Evolutionary conservation across 805 yeast species (phyloP).

Genomic region (Hanseniaspora taiwanica): DNA sequence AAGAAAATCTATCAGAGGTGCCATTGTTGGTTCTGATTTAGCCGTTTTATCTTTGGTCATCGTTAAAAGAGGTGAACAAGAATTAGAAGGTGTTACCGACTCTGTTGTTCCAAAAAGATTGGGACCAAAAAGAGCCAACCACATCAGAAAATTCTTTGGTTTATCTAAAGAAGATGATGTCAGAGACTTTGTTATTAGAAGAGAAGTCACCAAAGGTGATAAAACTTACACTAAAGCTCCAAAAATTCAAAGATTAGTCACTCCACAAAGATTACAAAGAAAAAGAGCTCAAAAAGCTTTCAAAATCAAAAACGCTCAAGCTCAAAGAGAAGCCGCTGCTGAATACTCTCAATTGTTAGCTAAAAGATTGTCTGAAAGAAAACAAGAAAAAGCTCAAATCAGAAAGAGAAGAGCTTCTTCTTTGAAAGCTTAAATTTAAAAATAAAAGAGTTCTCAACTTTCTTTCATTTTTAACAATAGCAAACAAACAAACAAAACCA

Average conservation of each 20-base stretch:
- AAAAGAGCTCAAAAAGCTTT: conserved; percentile 91
- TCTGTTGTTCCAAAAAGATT: conserved; percentile 93
- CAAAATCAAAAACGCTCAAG: conserved; percentile 94
- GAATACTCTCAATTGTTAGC: conserved; percentile 99
- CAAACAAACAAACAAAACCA: no score
- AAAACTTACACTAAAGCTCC: conserved; percentile 99
- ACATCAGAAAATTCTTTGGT: conserved; percentile 99
- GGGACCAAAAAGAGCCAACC: conserved; percentile 99
- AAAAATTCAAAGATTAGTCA: conserved; percentile 97
- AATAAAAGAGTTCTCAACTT: conserved; percentile 8
- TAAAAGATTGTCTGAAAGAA: conserved; percentile 94
- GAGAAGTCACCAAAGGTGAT: conserved; percentile 97
- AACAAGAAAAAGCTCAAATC: conserved; percentile 96
- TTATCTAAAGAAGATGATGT: conserved; percentile 37
- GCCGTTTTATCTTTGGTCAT: conserved; percentile 88
- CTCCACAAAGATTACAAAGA: conserved; percentile 98
- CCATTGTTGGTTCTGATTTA: conserved; percentile 94
- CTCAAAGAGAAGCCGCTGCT: conserved; percentile 99
- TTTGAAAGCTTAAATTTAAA: conserved; percentile 59
- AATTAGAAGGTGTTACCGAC: conserved; percentile 93
- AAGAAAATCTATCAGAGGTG: conserved; percentile 99
- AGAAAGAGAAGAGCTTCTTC: conserved; percentile 99
- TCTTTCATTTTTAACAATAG: no score
- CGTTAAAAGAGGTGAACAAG: conserved; percentile 95
- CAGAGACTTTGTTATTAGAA: conserved; percentile 84